Conservation (phyloP, 2,329 filamentous ascomycete species). For the Amphichorda felina region DNA sequence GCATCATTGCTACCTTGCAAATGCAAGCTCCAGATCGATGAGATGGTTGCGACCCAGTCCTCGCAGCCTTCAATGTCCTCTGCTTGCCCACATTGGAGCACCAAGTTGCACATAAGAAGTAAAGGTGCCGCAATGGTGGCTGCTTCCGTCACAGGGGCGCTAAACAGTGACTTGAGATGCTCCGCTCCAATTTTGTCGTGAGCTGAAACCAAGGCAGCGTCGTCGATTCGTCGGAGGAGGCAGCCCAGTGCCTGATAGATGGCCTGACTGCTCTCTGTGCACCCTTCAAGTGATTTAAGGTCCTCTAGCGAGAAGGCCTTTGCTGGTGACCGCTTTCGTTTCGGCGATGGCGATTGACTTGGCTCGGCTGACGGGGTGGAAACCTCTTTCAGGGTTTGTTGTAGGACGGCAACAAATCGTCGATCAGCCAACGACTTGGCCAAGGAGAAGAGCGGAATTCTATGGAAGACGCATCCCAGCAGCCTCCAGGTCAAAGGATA, state of each 20-base stretch:
- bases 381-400: conserved; percentile 51
- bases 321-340: conserved; percentile 31
- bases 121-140: conserved; percentile 31
- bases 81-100: conserved; percentile 16
- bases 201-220: conserved; percentile 18
- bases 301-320: conserved; percentile 24
- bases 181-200: conserved; percentile 41
- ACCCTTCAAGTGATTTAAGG: conserved; percentile 25
- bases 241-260: conserved; percentile 33
- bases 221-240: conserved; percentile 33
- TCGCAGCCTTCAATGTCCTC: conserved; percentile 24
- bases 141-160: conserved; percentile 32
- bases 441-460: conserved; percentile 57
- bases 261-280: conserved; percentile 33
- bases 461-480: conserved; percentile 44
- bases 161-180: conserved; percentile 46
- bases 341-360: conserved; percentile 15
- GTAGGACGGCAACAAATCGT: conserved; percentile 54
- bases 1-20: conserved; percentile 35
- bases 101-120: conserved; percentile 29
- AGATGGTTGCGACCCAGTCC: conserved; percentile 34
- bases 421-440: conserved; percentile 61
- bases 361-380: conserved; percentile 10
- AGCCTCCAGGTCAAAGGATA: conserved; percentile 50
- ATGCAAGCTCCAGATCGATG: conserved; percentile 40